These are phyloP conservation scores for Anthracocystis setariae DNA, from an alignment of 1,284 basidiomycete species.

Conservation along the genomic window DNA sequence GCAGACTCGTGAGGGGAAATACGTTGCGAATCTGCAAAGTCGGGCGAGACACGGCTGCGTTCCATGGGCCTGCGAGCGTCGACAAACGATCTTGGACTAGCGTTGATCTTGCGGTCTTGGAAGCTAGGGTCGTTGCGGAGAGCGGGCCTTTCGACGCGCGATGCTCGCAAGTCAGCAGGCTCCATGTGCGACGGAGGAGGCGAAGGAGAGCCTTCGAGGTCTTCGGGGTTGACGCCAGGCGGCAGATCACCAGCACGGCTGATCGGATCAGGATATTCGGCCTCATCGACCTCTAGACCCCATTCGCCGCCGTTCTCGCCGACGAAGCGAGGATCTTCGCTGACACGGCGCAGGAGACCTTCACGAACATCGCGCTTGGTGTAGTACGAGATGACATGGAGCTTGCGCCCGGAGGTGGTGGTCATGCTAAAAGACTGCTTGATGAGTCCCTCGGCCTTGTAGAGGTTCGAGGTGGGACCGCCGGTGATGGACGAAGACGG, in stretches of 20 bases:
- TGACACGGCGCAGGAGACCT: conserved; percentile 58
- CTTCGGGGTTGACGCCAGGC: conserved; percentile 35
- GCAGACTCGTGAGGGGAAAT: conserved; percentile 11
- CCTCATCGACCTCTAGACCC: conserved; percentile 55
- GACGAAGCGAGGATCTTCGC: conserved; percentile 63
- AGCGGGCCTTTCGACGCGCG: conserved; percentile 3
- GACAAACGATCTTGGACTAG: conserved; percentile 6
- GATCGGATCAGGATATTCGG: conserved; percentile 55
- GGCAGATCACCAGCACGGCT: conserved; percentile 47
- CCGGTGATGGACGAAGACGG: conserved; percentile 49
- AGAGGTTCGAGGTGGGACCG: conserved; percentile 59
- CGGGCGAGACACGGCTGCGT: conserved; percentile 20
- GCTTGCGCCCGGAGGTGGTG: conserved; percentile 64
- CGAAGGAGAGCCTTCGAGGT: conserved; percentile 36
- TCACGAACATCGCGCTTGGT: conserved; percentile 63
- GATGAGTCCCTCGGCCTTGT: conserved; percentile 67
- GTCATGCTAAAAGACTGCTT: conserved; percentile 67
- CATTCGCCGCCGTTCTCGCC: conserved; percentile 61
- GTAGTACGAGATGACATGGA: conserved; percentile 67
- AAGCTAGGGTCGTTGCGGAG: conserved; percentile 11
- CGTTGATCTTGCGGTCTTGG: conserved; percentile 13
- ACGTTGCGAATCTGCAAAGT: conserved; percentile 7
- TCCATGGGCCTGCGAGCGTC: conserved; percentile 7
- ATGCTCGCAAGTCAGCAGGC: conserved; percentile 8
- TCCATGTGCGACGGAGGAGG: conserved; percentile 24